Percentiles rank a stretch among this genome's conserved stretches.
phyloP scores from a whole-genome alignment of 768 basidiomycete species.

The Inosperma sp. region DNA sequence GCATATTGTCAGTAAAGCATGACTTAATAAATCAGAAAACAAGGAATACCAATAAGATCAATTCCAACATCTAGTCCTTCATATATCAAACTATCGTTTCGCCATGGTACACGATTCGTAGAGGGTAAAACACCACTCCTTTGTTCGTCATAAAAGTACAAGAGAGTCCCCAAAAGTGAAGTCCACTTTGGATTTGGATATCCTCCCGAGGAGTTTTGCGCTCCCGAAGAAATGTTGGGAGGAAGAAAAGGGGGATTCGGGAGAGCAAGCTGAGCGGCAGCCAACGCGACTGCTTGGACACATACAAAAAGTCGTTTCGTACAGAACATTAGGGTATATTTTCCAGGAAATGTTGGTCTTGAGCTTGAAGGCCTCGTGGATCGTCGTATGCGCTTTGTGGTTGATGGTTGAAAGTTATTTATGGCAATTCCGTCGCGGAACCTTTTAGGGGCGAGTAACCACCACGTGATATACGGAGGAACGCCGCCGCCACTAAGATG shows the following conservation, averaged over 20 bases:
- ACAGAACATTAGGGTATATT: conserved; percentile 21
- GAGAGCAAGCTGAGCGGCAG: conserved; percentile 53
- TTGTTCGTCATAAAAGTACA: conserved; percentile 93
- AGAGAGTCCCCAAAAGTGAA: conserved; percentile 67
- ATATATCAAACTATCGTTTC: conserved; percentile 71
- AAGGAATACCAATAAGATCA: conserved; percentile 58
- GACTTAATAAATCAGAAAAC: not conserved
- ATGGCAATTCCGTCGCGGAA: too few relatives aligned
- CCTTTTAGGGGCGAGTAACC: too few relatives aligned
- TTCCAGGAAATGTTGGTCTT: too few relatives aligned
- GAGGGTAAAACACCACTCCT: conserved; percentile 69
- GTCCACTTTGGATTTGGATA: conserved; percentile 78
- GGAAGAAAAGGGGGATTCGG: conserved; percentile 65
- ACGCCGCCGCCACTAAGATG: too few relatives aligned
- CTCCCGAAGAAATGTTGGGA: conserved; percentile 53
- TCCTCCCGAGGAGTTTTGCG: conserved; percentile 40
- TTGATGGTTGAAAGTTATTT: too few relatives aligned
- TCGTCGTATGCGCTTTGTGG: too few relatives aligned
- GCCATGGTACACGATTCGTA: conserved; percentile 76
- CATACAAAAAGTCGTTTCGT: conserved; percentile 6
- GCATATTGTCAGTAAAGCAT: conserved; percentile 1
- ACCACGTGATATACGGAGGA: too few relatives aligned
- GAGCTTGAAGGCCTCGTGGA: too few relatives aligned
- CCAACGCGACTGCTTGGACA: conserved; percentile 27
- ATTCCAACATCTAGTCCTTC: conserved; percentile 74